Percentiles rank a stretch among this genome's conserved stretches.
phyloP scores from a whole-genome alignment of 345 rosid species.

The Pugionium cornutum region DNA sequence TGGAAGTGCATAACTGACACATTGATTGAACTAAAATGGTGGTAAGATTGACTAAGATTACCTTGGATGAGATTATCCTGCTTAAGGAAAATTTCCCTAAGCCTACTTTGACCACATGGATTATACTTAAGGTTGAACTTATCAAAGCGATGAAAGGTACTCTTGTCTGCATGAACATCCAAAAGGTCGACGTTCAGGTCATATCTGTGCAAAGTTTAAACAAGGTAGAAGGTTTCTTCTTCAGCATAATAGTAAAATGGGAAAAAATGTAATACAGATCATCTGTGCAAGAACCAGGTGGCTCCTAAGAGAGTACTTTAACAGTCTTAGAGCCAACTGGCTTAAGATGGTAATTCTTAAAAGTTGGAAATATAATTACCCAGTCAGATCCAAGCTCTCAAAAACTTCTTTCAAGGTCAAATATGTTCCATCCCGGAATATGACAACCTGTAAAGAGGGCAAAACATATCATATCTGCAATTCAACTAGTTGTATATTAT shows the following conservation, averaged over 20 bases:
- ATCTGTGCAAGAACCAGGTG: background rate
- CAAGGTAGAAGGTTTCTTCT: slow-evolving; percentile 13
- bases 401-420: slow-evolving; percentile 94
- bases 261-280: background rate
- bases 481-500: background rate
- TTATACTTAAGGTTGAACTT: slow-evolving; percentile 98
- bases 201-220: slow-evolving; percentile 55
- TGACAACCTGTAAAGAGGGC: slow-evolving; percentile 72
- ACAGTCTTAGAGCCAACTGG: slow-evolving; percentile 10
- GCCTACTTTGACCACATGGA: slow-evolving; percentile 99
- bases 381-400: slow-evolving; percentile 91
- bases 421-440: slow-evolving; percentile 97
- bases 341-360: background rate
- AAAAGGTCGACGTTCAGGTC: slow-evolving; percentile 95
- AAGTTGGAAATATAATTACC: slow-evolving; percentile 48
- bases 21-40: slow-evolving; percentile 5
- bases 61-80: slow-evolving; percentile 99
- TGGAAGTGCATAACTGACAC: too few relatives aligned
- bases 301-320: slow-evolving; percentile 4
- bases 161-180: slow-evolving; percentile 99
- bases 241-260: slow-evolving; percentile 1
- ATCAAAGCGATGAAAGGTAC: slow-evolving; percentile 99
- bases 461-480: slow-evolving; percentile 6
- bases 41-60: slow-evolving; percentile 26
- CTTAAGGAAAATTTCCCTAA: slow-evolving; percentile 98